These are phyloP conservation scores for Salix purpurea DNA, from an alignment of 345 rosid genomes.

Conservation along the genomic window DNA sequence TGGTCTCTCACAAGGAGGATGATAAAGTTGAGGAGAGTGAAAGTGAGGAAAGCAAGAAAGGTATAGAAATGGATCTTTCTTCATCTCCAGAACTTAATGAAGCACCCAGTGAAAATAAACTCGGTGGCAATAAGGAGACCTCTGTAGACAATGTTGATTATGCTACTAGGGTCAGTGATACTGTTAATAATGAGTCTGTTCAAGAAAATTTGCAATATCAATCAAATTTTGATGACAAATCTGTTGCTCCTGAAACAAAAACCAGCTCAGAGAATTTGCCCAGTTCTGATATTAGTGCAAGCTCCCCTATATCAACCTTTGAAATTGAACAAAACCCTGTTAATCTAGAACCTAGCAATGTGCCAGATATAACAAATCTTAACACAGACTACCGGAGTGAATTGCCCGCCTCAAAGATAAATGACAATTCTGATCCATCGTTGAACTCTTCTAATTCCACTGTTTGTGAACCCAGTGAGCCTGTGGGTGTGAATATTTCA, in stretches of 20 bases:
- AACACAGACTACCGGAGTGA: slow-evolving; percentile 22
- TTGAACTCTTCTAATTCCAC: slow-evolving; percentile 23
- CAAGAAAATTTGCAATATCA: slow-evolving; percentile 32
- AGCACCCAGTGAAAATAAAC: slow-evolving; percentile 26
- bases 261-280: slow-evolving; percentile 29
- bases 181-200: slow-evolving; percentile 17
- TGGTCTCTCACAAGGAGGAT: slow-evolving; percentile 36
- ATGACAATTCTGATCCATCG: slow-evolving; percentile 19
- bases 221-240: slow-evolving; percentile 25
- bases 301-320: slow-evolving; percentile 25
- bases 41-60: slow-evolving; percentile 31
- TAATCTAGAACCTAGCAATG: slow-evolving; percentile 26
- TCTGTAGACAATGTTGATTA: slow-evolving; percentile 18
- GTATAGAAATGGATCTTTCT: slow-evolving; percentile 25
- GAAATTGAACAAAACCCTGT: slow-evolving; percentile 30
- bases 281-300: slow-evolving; percentile 26
- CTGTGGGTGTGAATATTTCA: slow-evolving; percentile 23
- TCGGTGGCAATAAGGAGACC: slow-evolving; percentile 21
- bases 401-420: slow-evolving; percentile 20
- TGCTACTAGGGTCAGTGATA: slow-evolving; percentile 25
- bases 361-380: slow-evolving; percentile 25
- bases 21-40: slow-evolving; percentile 31
- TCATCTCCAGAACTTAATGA: slow-evolving; percentile 37
- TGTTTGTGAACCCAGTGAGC: slow-evolving; percentile 24
- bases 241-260: slow-evolving; percentile 35